phyloP scores from a whole-genome alignment of 2,329 filamentous ascomycete species.

The Calonectria fujianensis region DNA sequence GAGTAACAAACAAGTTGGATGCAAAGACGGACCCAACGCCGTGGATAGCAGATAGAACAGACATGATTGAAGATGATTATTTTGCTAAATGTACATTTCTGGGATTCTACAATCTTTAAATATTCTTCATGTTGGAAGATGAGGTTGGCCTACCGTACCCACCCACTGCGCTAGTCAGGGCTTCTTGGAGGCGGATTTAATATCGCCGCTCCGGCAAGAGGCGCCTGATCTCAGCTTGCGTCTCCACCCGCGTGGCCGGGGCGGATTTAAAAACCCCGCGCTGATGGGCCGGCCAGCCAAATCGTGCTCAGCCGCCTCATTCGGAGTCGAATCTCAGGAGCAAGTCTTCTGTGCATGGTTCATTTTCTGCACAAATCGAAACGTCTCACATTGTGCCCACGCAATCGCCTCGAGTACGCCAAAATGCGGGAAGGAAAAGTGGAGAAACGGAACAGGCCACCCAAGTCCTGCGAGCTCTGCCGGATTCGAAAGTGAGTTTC shows the following conservation, averaged over 20 bases:
- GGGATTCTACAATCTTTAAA: neutral
- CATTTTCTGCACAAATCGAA: neutral
- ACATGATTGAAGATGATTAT: conserved; percentile 34
- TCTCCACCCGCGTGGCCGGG: neutral
- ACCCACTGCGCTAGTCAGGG: conserved; percentile 1
- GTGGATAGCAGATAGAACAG: conserved; percentile 41
- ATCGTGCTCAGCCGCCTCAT: neutral
- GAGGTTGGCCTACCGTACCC: neutral
- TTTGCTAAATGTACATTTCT: too few relatives aligned
- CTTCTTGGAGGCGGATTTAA: conserved; percentile 8
- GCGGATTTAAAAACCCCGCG: conserved; percentile 46
- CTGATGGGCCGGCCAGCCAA: neutral
- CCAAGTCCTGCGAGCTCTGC: conserved; percentile 60
- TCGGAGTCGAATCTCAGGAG: too few relatives aligned
- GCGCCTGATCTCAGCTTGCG: neutral
- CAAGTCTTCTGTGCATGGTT: neutral
- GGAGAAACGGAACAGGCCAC: conserved; percentile 60
- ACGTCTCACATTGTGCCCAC: neutral
- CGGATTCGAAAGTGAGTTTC: conserved; percentile 57
- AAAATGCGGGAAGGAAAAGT: conserved; percentile 46
- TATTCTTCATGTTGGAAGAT: neutral
- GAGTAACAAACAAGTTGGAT: conserved; percentile 49
- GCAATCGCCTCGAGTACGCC: neutral
- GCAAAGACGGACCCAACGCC: conserved; percentile 36
- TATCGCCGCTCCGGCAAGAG: neutral